Conservation (phyloP, 352 stramenopile species). For the Phytophthora kernoviae region DNA sequence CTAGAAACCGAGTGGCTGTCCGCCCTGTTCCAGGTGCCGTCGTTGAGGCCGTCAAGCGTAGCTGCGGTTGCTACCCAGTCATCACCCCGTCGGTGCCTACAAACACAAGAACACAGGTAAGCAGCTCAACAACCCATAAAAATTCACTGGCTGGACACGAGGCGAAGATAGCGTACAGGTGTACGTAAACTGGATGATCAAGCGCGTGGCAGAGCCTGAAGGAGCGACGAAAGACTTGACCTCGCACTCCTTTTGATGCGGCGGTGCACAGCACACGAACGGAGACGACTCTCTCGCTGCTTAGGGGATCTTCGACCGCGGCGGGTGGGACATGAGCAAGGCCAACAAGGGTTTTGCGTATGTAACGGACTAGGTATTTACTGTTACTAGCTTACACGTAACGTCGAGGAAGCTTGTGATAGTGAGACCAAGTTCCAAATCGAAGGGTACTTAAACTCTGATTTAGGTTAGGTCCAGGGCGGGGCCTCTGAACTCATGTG, state of each 20-base stretch:
- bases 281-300: slow-evolving; percentile 6
- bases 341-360: slow-evolving; percentile 35
- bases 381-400: too few relatives aligned
- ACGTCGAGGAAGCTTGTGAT: too few relatives aligned
- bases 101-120: neutral
- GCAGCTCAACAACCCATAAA: neutral
- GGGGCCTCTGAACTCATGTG: too few relatives aligned
- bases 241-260: slow-evolving; percentile 33
- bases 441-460: too few relatives aligned
- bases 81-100: too few relatives aligned
- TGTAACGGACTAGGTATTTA: too few relatives aligned
- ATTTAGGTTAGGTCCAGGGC: too few relatives aligned
- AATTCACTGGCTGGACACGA: neutral
- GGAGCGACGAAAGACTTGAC: slow-evolving; percentile 18
- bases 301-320: slow-evolving; percentile 37
- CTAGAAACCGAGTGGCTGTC: too few relatives aligned
- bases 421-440: too few relatives aligned
- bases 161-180: slow-evolving; percentile 15
- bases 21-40: too few relatives aligned
- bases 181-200: slow-evolving; percentile 30
- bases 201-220: slow-evolving; percentile 7
- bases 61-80: too few relatives aligned
- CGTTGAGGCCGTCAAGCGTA: too few relatives aligned
- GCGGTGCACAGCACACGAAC: slow-evolving; percentile 30
- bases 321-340: slow-evolving; percentile 29